phyloP scores from a whole-genome alignment of 108 stramenopile species.

The Conticribra weissflogii region DNA sequence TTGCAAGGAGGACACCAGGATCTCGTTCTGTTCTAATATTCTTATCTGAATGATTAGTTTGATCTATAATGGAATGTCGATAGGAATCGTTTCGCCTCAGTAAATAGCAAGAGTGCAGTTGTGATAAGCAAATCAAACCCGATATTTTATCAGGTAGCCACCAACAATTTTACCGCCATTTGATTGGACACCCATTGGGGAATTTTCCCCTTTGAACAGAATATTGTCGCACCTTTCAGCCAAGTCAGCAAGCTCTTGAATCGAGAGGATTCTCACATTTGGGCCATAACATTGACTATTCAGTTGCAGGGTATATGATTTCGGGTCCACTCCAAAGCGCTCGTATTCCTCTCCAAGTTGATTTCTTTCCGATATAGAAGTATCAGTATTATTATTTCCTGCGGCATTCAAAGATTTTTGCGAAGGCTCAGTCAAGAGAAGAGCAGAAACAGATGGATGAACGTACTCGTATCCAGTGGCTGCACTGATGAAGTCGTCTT shows the following conservation, averaged over 20 bases:
- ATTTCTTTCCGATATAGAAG: not conserved
- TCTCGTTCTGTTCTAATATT: constrained; percentile 1
- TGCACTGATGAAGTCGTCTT: no score
- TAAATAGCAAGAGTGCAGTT: constrained; percentile 10
- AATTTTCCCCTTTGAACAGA: constrained; percentile 3
- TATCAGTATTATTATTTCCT: not conserved
- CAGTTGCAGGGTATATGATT: constrained; percentile 7
- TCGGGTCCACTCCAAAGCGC: constrained; percentile 22
- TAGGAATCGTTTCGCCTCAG: constrained; percentile 4
- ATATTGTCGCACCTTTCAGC: constrained; percentile 28
- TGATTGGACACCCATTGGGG: not conserved
- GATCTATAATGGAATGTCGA: not conserved
- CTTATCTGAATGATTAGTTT: constrained; percentile 1
- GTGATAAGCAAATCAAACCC: constrained; percentile 31
- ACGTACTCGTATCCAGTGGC: constrained; percentile 32
- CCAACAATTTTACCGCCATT: not conserved
- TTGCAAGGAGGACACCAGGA: constrained; percentile 15
- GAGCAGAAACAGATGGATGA: constrained; percentile 23
- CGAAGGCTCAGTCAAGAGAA: constrained; percentile 17
- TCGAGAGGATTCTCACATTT: constrained; percentile 14
- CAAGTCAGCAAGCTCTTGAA: constrained; percentile 18
- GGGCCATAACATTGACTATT: not conserved
- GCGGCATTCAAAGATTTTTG: not conserved
- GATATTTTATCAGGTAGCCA: constrained; percentile 24
- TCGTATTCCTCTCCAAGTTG: not conserved